These are phyloP conservation scores for Calycina marina DNA, from an alignment of 2,329 filamentous ascomycete genomes.

Conservation along the genomic window DNA sequence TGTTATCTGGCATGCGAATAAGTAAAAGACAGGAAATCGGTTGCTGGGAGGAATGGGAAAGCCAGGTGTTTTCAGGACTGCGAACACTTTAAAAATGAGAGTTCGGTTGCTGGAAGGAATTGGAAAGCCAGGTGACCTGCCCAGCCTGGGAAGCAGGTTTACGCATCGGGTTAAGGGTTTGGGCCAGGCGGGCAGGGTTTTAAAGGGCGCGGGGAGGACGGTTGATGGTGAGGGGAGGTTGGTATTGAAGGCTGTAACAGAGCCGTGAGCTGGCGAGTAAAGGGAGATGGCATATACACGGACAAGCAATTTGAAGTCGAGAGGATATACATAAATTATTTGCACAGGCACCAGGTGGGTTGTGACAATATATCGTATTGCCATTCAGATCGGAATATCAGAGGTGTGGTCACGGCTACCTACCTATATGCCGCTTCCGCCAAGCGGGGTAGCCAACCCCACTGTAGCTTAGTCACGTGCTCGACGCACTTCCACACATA, in stretches of 20 bases:
- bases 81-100: conserved; percentile 61
- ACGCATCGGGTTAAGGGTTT: conserved; percentile 58
- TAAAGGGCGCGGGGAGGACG: conserved; percentile 55
- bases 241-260: conserved; percentile 58
- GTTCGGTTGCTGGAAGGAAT: conserved; percentile 44
- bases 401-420: too few species aligned
- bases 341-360: too few species aligned
- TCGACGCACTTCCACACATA: too few species aligned
- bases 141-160: conserved; percentile 55
- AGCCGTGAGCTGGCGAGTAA: too few species aligned
- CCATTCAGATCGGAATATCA: too few species aligned
- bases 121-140: conserved; percentile 31
- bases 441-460: too few species aligned
- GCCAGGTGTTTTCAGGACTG: conserved; percentile 58
- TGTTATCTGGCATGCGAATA: conserved; percentile 65
- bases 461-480: too few species aligned
- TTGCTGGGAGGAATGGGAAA: conserved; percentile 35
- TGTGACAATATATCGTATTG: too few species aligned
- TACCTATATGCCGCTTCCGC: too few species aligned
- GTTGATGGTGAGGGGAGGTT: conserved; percentile 52
- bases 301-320: too few species aligned
- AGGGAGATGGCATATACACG: too few species aligned
- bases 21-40: conserved; percentile 56
- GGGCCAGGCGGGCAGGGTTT: conserved; percentile 44
- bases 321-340: too few species aligned